phyloP scores from a whole-genome alignment of 495 filamentous ascomycete species.

The Hyaloscypha variabilis region DNA sequence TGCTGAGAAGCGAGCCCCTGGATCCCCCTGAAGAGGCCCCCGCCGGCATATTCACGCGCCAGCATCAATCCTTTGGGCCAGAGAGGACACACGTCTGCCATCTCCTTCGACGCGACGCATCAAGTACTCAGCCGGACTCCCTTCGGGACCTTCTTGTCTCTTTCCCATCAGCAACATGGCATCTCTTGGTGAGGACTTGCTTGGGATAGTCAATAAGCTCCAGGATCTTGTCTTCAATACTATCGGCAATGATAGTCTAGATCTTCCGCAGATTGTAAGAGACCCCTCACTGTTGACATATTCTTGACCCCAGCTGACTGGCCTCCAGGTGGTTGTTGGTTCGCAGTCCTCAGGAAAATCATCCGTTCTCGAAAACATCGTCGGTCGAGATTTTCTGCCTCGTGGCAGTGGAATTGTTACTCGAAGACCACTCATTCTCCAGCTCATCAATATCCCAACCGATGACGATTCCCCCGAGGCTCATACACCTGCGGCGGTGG shows the following conservation, averaged over 20 bases:
- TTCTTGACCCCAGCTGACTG: slow-evolving; percentile 12
- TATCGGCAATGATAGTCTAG: slow-evolving; percentile 96
- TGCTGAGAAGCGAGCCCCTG: slow-evolving; percentile 9
- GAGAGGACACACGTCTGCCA: background rate
- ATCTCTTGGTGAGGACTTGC: slow-evolving; percentile 84
- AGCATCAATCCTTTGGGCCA: background rate
- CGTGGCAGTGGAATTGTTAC: slow-evolving; percentile 97
- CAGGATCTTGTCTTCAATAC: slow-evolving; percentile 99
- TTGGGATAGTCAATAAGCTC: slow-evolving; percentile 92
- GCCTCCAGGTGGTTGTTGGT: slow-evolving; percentile 86
- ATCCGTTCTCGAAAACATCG: slow-evolving; percentile 99
- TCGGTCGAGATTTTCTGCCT: slow-evolving; percentile 95
- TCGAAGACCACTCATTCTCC: slow-evolving; percentile 88
- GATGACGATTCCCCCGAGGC: slow-evolving; percentile 66
- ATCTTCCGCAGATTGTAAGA: slow-evolving; percentile 95
- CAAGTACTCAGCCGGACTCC: slow-evolving; percentile 4
- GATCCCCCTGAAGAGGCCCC: background rate
- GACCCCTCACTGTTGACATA: background rate
- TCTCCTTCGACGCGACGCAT: slow-evolving; percentile 23
- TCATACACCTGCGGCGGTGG: slow-evolving; percentile 70
- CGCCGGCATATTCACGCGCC: background rate
- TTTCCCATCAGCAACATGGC: slow-evolving; percentile 43
- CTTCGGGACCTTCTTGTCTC: background rate
- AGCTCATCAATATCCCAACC: slow-evolving; percentile 95
- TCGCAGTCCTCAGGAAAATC: slow-evolving; percentile 99